phyloP scores from a whole-genome alignment of 352 stramenopile species.

The Albugo candida region DNA sequence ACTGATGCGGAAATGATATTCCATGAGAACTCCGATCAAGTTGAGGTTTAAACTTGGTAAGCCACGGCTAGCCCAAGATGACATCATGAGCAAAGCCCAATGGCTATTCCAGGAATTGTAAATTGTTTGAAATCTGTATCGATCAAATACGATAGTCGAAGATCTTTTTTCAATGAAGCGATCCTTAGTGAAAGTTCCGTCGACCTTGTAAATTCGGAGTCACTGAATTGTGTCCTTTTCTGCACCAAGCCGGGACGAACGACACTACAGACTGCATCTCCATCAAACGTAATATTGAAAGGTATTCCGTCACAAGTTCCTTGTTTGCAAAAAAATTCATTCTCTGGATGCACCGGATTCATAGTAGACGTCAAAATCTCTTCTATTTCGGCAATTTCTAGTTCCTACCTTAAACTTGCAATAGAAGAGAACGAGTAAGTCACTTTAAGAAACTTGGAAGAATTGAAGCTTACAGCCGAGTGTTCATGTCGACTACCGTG shows the following conservation, averaged over 20 bases:
- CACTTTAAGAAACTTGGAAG: too few relatives aligned
- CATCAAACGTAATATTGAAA: conserved; percentile 1
- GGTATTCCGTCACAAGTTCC: background rate
- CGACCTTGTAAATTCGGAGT: background rate
- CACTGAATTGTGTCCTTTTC: background rate
- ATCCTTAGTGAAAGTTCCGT: conserved; percentile 1
- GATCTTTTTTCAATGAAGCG: conserved; percentile 1
- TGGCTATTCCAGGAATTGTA: too few relatives aligned
- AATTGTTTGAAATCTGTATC: too few relatives aligned
- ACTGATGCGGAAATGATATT: conserved; percentile 1
- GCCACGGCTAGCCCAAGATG: background rate
- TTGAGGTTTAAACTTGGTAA: background rate
- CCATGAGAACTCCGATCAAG: background rate
- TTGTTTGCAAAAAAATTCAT: background rate
- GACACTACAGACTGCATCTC: conserved; percentile 4
- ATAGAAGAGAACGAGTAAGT: too few relatives aligned
- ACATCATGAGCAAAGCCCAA: too few relatives aligned
- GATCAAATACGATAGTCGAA: too few relatives aligned
- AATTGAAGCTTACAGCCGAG: too few relatives aligned
- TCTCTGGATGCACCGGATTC: too few relatives aligned
- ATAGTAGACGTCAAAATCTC: too few relatives aligned
- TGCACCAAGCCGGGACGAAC: conserved; percentile 1
- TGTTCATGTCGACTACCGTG: too few relatives aligned
- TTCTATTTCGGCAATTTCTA: too few relatives aligned
- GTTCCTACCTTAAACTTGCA: too few relatives aligned